phyloP scores from a whole-genome alignment of 1,139 yeast species.

The Lodderomyces parapsilosis region DNA sequence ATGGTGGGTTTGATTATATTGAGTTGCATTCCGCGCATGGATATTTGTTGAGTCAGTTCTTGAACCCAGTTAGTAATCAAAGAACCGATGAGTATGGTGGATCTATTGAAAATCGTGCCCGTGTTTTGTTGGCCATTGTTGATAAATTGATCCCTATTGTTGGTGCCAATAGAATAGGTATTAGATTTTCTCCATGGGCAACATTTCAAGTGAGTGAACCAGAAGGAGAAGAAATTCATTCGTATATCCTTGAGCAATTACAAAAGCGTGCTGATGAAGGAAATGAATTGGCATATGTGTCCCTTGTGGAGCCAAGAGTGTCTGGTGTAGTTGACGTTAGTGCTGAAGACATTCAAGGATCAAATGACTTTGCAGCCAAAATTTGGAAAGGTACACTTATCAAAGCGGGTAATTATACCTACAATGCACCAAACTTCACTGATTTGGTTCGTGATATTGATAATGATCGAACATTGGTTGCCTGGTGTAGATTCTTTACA shows the following conservation, averaged over 20 bases:
- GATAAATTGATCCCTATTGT: conserved; percentile 51
- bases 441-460: conserved; percentile 23
- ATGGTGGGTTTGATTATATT: conserved; percentile 68
- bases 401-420: conserved; percentile 46
- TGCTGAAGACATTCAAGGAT: conserved; percentile 14
- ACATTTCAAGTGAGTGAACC: conserved; percentile 36
- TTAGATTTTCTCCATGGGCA: conserved; percentile 64
- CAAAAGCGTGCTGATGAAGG: conserved; percentile 40
- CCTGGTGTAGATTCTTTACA: conserved; percentile 46
- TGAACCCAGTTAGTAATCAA: conserved; percentile 44
- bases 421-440: conserved; percentile 23
- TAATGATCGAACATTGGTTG: conserved; percentile 42
- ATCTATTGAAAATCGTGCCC: conserved; percentile 61
- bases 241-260: conserved; percentile 36
- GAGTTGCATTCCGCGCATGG: conserved; percentile 74
- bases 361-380: conserved; percentile 37
- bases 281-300: conserved; percentile 48
- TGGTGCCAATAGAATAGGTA: conserved; percentile 53
- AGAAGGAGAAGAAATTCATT: conserved; percentile 34
- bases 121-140: conserved; percentile 55
- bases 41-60: conserved; percentile 63
- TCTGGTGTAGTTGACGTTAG: conserved; percentile 16
- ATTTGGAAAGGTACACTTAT: conserved; percentile 50
- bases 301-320: conserved; percentile 48
- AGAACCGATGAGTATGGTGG: conserved; percentile 37